Conservation (phyloP, 495 filamentous ascomycete species). For the Neurospora intermedia region DNA sequence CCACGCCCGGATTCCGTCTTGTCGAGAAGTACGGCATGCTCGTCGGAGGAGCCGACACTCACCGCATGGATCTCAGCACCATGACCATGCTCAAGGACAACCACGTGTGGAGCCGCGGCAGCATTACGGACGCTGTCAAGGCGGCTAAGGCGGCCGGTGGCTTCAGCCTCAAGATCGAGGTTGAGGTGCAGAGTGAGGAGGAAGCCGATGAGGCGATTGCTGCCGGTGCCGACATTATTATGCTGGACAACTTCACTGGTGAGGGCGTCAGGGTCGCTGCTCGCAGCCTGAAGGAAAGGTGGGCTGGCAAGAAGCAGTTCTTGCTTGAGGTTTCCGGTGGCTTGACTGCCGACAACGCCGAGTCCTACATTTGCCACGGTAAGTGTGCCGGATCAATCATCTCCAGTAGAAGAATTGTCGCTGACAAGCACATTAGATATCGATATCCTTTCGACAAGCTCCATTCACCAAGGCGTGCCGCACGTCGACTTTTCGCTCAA, state of each 20-base stretch:
- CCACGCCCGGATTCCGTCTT: conserved; percentile 87
- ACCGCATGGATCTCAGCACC: conserved; percentile 79
- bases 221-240: conserved; percentile 88
- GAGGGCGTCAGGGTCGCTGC: conserved; percentile 66
- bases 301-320: conserved; percentile 55
- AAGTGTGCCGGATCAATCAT: conserved; percentile 11
- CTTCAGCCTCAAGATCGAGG: conserved; percentile 88
- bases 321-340: conserved; percentile 89
- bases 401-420: conserved; percentile 6
- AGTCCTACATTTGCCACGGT: conserved; percentile 65
- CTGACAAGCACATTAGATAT: conserved; percentile 47
- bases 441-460: conserved; percentile 90
- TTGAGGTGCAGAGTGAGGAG: conserved; percentile 78
- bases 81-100: conserved; percentile 99
- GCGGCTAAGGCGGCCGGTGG: conserved; percentile 79
- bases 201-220: conserved; percentile 85
- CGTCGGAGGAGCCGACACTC: conserved; percentile 81
- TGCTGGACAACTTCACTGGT: conserved; percentile 88
- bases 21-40: conserved; percentile 98
- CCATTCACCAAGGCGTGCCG: conserved; percentile 87
- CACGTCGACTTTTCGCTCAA: conserved; percentile 96
- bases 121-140: conserved; percentile 71
- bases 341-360: conserved; percentile 74
- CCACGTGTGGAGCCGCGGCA: conserved; percentile 81
- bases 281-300: conserved; percentile 60